phyloP scores from a whole-genome alignment of 1,284 basidiomycete species.

The Naganishia sp. region DNA sequence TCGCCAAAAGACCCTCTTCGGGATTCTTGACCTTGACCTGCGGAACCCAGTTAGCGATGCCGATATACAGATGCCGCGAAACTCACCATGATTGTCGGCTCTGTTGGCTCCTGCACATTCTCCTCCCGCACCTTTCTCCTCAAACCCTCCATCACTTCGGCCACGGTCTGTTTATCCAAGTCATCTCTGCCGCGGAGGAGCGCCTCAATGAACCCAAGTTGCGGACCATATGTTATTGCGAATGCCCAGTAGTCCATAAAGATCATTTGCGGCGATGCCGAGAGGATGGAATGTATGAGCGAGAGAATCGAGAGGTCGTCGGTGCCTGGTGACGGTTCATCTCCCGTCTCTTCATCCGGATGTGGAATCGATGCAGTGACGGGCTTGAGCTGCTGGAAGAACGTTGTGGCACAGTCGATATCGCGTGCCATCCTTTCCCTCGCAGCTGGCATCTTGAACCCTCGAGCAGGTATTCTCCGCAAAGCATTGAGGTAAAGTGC shows the following conservation, averaged over 20 bases:
- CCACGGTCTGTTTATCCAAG: slow-evolving; percentile 81
- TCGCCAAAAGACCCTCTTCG: slow-evolving; percentile 27
- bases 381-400: slow-evolving; percentile 75
- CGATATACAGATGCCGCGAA: neutral
- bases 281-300: slow-evolving; percentile 77
- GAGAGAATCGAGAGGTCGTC: slow-evolving; percentile 84
- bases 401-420: slow-evolving; percentile 71
- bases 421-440: slow-evolving; percentile 80
- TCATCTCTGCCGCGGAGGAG: slow-evolving; percentile 88
- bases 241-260: slow-evolving; percentile 96
- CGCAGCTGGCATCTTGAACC: slow-evolving; percentile 82
- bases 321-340: slow-evolving; percentile 64
- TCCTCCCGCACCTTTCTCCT: slow-evolving; percentile 90
- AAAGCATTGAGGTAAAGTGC: slow-evolving; percentile 87
- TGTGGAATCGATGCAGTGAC: slow-evolving; percentile 15
- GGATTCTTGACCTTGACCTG: slow-evolving; percentile 30
- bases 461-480: slow-evolving; percentile 68
- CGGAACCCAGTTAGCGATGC: neutral
- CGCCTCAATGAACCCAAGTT: slow-evolving; percentile 85
- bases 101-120: slow-evolving; percentile 68
- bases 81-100: slow-evolving; percentile 62
- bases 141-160: slow-evolving; percentile 90
- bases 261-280: slow-evolving; percentile 86
- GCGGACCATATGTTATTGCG: slow-evolving; percentile 93
- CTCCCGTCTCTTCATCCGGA: neutral